These are phyloP conservation scores for Balakata baccata DNA, from an alignment of 345 rosid species.

Conservation along the genomic window DNA sequence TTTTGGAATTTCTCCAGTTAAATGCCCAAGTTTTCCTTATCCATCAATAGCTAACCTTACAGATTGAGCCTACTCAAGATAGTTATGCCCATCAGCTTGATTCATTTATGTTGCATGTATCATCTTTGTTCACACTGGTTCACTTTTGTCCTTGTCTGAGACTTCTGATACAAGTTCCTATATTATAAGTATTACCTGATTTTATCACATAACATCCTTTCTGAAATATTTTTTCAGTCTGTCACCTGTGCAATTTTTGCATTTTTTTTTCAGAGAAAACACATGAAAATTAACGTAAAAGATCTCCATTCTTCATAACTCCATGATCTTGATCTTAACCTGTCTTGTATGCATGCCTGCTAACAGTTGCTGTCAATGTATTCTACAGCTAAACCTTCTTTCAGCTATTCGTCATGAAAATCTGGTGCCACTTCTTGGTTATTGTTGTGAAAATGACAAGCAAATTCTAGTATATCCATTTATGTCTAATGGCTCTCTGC, in stretches of 20 bases:
- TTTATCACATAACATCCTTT: neutral
- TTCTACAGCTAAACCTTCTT: conserved; percentile 58
- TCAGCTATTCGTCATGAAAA: conserved; percentile 61
- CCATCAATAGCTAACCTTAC: too few relatives aligned
- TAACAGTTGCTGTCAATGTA: conserved; percentile 12
- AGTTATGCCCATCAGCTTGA: too few relatives aligned
- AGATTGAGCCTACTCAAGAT: too few relatives aligned
- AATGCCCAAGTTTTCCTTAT: too few relatives aligned
- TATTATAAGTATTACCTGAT: neutral
- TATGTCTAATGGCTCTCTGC: conserved; percentile 72
- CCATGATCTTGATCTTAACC: neutral
- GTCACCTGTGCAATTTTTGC: neutral
- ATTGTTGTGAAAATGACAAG: conserved; percentile 60
- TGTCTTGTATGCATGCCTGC: neutral
- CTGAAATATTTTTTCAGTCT: neutral
- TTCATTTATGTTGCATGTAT: neutral
- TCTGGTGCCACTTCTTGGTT: conserved; percentile 67
- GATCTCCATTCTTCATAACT: neutral
- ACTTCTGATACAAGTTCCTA: neutral
- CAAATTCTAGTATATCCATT: conserved; percentile 69
- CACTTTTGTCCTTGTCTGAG: neutral
- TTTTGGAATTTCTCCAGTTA: too few relatives aligned
- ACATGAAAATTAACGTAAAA: neutral
- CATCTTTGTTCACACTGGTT: neutral
- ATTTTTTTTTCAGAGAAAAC: neutral